phyloP scores from a whole-genome alignment of 768 basidiomycete species.

The Amanita subjunquillea region DNA sequence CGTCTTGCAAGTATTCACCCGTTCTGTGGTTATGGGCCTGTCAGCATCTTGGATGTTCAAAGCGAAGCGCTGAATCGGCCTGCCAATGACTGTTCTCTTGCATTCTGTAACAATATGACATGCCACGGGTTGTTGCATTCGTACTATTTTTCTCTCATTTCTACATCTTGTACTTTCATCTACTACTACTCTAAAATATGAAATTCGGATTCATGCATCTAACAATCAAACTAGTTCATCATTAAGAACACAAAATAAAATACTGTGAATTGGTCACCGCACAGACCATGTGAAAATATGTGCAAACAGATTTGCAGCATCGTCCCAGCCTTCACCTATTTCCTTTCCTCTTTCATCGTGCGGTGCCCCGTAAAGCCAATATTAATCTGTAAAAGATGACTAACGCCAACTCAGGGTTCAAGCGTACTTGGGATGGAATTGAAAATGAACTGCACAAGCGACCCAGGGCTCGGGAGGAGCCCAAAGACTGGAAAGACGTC shows the following conservation, averaged over 20 bases:
- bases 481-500: slow-evolving; percentile 63
- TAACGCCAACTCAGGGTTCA: slow-evolving; percentile 78
- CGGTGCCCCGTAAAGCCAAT: slow-evolving; percentile 67
- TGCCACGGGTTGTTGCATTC: neutral
- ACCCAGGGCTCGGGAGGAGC: slow-evolving; percentile 42
- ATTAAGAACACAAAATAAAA: too few relatives aligned
- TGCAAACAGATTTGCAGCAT: neutral
- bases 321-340: slow-evolving; percentile 5
- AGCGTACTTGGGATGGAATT: slow-evolving; percentile 65
- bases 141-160: neutral
- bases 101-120: slow-evolving; percentile 3
- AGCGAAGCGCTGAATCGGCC: neutral
- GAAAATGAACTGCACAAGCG: slow-evolving; percentile 42
- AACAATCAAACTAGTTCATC: neutral
- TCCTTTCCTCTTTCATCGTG: slow-evolving; percentile 48
- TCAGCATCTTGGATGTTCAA: neutral
- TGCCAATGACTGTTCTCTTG: neutral
- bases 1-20: neutral
- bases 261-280: neutral
- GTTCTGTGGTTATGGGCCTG: neutral
- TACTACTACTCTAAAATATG: slow-evolving; percentile 1
- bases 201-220: neutral
- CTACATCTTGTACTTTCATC: neutral
- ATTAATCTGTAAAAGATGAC: slow-evolving; percentile 44
- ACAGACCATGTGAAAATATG: neutral